Evolutionary conservation across 139 green algal genomes (phyloP).

Genomic region (Ettlia oleoabundans): DNA sequence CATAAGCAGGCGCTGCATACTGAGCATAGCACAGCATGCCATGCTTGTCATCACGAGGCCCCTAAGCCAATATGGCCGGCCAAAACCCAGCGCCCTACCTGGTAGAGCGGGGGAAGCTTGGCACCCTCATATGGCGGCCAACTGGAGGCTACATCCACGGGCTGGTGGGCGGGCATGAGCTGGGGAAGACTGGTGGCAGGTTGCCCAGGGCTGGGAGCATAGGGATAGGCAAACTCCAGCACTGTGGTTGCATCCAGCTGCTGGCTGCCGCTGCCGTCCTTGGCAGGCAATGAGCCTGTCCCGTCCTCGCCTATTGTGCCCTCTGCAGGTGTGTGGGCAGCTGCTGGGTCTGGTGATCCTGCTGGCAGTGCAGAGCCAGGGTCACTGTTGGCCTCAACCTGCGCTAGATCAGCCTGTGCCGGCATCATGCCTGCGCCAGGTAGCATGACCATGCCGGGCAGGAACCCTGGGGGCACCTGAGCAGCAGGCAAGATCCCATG

Average conservation of each 20-base stretch:
- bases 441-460: not conserved
- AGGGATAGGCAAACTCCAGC: too few relatives aligned
- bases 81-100: too few relatives aligned
- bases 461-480: not conserved
- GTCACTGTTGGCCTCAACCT: too few relatives aligned
- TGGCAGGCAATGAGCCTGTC: too few relatives aligned
- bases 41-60: too few relatives aligned
- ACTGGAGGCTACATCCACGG: constrained; percentile 14
- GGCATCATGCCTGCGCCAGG: not conserved
- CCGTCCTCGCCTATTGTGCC: not conserved
- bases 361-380: not conserved
- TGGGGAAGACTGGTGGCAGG: not conserved
- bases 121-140: constrained; percentile 31
- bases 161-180: not conserved
- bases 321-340: not conserved
- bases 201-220: too few relatives aligned
- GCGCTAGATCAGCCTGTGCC: too few relatives aligned
- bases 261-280: too few relatives aligned
- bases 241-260: too few relatives aligned
- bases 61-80: too few relatives aligned
- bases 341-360: not conserved
- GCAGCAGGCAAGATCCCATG: not conserved
- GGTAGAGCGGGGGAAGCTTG: constrained; percentile 22
- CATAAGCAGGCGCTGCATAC: too few relatives aligned
- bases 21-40: too few relatives aligned